Evolutionary conservation across 2,329 filamentous ascomycete species (phyloP).

Genomic region (Aspergillus jensenii): DNA sequence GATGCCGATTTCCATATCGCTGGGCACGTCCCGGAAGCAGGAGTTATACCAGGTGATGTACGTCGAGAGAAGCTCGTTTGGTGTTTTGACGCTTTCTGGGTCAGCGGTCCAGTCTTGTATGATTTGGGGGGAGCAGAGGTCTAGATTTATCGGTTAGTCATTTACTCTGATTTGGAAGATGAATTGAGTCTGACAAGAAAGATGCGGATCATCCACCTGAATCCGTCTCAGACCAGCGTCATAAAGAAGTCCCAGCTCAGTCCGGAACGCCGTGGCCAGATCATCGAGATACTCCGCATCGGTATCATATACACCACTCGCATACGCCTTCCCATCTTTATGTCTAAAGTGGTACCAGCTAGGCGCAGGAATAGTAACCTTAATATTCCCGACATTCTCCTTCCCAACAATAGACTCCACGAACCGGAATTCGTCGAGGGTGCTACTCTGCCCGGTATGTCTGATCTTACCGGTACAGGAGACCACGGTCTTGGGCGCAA

Average conservation of each 20-base stretch:
- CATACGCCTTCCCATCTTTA: conserved; percentile 56
- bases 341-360: conserved; percentile 69
- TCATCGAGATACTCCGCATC: conserved; percentile 65
- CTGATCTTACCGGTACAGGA: conserved; percentile 56
- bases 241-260: conserved; percentile 62
- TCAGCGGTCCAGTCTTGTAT: conserved; percentile 68
- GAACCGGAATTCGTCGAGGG: conserved; percentile 55
- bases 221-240: conserved; percentile 63
- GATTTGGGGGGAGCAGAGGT: conserved; percentile 75
- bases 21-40: conserved; percentile 60
- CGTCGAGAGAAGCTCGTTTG: conserved; percentile 67
- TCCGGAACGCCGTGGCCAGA: conserved; percentile 64
- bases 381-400: conserved; percentile 63
- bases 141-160: conserved; percentile 51
- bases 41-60: conserved; percentile 79
- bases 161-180: too few relatives aligned
- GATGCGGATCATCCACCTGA: conserved; percentile 66
- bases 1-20: conserved; percentile 73
- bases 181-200: conserved; percentile 50
- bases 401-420: conserved; percentile 27
- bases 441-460: conserved; percentile 50
- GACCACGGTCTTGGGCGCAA: conserved; percentile 53
- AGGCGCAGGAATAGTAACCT: conserved; percentile 66
- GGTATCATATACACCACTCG: conserved; percentile 54
- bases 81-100: conserved; percentile 63